Base-by-base conservation (phyloP, 116 monocot species). In the Iris pallida region DNA sequence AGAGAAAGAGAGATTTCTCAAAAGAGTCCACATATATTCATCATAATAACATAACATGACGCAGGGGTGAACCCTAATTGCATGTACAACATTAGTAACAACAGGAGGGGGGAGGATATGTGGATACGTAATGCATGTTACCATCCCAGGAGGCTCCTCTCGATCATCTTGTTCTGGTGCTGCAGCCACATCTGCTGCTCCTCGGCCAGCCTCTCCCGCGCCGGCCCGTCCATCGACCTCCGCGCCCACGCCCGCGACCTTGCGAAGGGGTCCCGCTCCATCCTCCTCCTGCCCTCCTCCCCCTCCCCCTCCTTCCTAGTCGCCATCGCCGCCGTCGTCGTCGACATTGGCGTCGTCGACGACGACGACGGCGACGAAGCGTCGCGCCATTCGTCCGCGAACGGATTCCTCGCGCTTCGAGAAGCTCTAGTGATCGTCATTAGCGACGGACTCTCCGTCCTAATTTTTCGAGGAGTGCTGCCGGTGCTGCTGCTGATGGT, bases 141-240 rank as follows among this genome's bases (percentile, higher is more conserved):
- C 57, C 16, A 49, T 49, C 47, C 58, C 42, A 66, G 57, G 54
- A 66, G 57, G 54, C 55, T 67, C 15, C 51, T 67, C 55, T 67
- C 66, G 7, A 67, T 55, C 1, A 67, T 54, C 53, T 49, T 67
- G 49, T 55, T 67, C 54, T 67, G 67, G 43, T 67, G 54, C 43
- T 67, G 53, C 67, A 67, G 0, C 75, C 67, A 53, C 2, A 52
- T 43, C 59, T 67, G 18, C 42, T 68, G 56, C 58, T 66, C 74
- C 11, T 53, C 47, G n/a, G 59, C 52, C 16, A 67, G 51, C 59
- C n/a, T 18, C 13, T 75, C 17, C 67, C 59, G 52, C 0, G 67
- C 60, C 2, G 44, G 20, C 49, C 13, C 60, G 40, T 58, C 49
- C 53, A 68, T 15, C 49, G 20, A 61, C 4, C 43, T 57, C 53